Base-by-base conservation (phyloP, 192 early-diverging fungal genomes). In the Coemansia sp. region DNA sequence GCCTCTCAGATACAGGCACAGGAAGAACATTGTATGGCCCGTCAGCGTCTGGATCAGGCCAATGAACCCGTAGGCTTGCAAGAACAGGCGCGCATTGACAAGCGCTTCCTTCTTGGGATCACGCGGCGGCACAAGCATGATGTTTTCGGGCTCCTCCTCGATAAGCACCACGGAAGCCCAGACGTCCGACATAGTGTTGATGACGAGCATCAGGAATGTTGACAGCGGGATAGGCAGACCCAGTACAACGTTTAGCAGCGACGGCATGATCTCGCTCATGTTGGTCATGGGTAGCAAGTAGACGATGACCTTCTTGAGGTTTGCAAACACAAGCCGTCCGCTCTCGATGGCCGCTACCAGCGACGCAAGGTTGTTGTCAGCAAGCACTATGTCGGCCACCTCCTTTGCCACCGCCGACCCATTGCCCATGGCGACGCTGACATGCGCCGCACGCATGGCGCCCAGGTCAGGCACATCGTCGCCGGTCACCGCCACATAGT, bases 381-480 rank as follows among this genome's bases (percentile, higher is more conserved):
- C 65, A 33, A 89, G 74, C 25, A 87, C 83, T 80, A 92, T 85
- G 59, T 86, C 86, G 13, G 85, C 86, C 35, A 85, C 89, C 34
- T 86, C 89, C 58, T 84, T 88, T n/a, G 87, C 85, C 4, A 92
- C 90, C 65, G 93, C 92, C 0, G 89, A 88, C 41, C 93, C 93
- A 59, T 81, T 74, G 13, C 89, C 94, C 84, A 97, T 91, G 52
- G 95, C 91, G 38, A 97, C 84, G 45, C 93, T 93, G 34, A 97
- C 85, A 66, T 94, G 85, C 11, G 95, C 93, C n/a, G 88, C 87
- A 59, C 90, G 93, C 54, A 97, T 84, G n/a, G 95, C 92, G 20
- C 93, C 92, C 49, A 92, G 85, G 63, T 97, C 95, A 69, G 95
- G 95, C 13, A 92, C 91, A 57, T 93, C 95, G 71, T 97, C 95